phyloP scores from a whole-genome alignment of 441 rosid species.

The Biscutella auriculata region DNA sequence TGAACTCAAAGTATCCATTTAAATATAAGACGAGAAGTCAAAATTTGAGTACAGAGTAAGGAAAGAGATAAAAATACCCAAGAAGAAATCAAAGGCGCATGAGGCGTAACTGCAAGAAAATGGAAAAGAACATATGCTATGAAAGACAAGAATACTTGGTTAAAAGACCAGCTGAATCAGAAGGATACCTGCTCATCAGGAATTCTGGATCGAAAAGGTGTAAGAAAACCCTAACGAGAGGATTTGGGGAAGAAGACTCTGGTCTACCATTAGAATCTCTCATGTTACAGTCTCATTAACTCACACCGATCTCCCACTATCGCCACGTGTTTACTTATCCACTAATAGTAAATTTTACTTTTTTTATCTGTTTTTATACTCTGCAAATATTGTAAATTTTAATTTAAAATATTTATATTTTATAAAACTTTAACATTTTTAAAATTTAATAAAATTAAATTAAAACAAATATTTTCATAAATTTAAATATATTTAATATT shows the following conservation, averaged over 20 bases:
- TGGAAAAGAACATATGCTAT: neutral
- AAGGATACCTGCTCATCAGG: constrained; percentile 9
- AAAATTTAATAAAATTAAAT: too few relatives aligned
- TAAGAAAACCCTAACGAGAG: constrained; percentile 15
- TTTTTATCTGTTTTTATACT: too few relatives aligned
- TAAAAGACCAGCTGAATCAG: neutral
- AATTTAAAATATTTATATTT: too few relatives aligned
- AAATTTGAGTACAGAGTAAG: neutral
- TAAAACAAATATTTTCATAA: too few relatives aligned
- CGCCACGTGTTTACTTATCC: constrained; percentile 11
- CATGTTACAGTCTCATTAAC: neutral
- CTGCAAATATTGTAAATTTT: too few relatives aligned
- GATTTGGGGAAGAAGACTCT: constrained; percentile 21
- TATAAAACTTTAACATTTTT: too few relatives aligned
- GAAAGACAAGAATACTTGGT: neutral
- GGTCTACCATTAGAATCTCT: constrained; percentile 10
- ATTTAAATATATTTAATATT: too few relatives aligned
- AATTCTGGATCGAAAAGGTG: neutral
- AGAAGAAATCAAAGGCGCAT: neutral
- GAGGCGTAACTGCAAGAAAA: neutral
- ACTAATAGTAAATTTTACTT: neutral
- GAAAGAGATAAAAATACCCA: neutral
- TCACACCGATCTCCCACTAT: neutral
- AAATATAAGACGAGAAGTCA: neutral
- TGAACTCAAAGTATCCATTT: neutral